phyloP scores from a whole-genome alignment of 192 early-diverging fungal genomes.

The Podila verticillata region DNA sequence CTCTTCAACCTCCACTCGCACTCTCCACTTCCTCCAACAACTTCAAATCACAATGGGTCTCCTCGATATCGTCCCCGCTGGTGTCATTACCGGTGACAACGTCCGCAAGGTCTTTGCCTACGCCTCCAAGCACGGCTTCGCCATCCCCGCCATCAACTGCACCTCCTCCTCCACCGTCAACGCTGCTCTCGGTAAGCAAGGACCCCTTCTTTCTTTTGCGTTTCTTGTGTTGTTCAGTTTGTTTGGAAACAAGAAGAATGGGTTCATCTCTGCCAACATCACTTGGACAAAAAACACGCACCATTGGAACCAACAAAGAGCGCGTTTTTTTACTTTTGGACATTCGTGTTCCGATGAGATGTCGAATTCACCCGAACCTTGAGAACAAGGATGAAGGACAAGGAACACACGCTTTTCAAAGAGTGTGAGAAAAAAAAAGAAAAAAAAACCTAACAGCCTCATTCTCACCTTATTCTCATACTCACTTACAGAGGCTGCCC shows the following conservation, averaged over 20 bases:
- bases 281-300: no score
- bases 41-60: conserved; percentile 69
- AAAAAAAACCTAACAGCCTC: neutral
- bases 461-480: neutral
- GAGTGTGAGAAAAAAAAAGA: neutral
- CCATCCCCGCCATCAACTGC: conserved; percentile 98
- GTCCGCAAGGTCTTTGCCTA: conserved; percentile 85
- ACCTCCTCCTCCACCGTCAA: conserved; percentile 93
- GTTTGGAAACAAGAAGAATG: neutral
- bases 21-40: neutral
- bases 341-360: no score
- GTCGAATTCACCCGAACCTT: no score
- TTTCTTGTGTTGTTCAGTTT: neutral
- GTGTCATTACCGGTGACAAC: conserved; percentile 94
- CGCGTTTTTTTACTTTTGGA: no score
- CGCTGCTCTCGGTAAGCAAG: conserved; percentile 72
- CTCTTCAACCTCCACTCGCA: neutral
- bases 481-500: conserved; percentile 77
- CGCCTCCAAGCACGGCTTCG: conserved; percentile 82
- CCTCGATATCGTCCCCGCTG: conserved; percentile 85
- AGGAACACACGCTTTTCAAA: no score
- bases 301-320: no score
- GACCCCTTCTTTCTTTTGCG: neutral
- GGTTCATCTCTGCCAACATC: neutral
- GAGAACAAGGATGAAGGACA: no score